Base-by-base conservation (phyloP, 805 yeast species). In the Wickerhamomyces subpelliculosus region DNA sequence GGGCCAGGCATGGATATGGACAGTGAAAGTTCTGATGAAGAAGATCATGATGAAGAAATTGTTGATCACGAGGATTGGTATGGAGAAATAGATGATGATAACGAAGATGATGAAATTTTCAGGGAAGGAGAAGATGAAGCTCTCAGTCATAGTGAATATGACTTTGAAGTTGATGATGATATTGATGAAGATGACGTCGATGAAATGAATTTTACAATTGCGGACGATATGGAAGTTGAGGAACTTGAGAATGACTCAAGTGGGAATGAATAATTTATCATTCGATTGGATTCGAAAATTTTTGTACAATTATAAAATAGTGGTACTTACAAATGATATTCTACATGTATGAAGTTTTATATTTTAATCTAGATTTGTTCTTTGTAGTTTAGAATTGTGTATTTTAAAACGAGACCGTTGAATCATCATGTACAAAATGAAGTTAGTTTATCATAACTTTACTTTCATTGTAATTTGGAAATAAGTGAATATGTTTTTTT, bases 1-100 rank as follows among this genome's bases (percentile, higher is more conserved):
- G n/a, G n/a, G n/a, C n/a, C n/a, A n/a, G n/a, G n/a, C n/a, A n/a
- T n/a, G n/a, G n/a, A n/a, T n/a, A 48, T 47, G 17, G 46, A 48
- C 16, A 50, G 48, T 36, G 51, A 43, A 31, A 53, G 45, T 25
- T 47, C 29, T 7, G 6, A 41, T 30, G 41, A 45, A 12, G 49
- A 37, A 16, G 51, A 48, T 21, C 46, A 37, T 19, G 46, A 33
- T 33, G 35, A 24, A 39, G 22, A 29, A 5, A 14, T 18, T 18
- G 19, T 25, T 5, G 27, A 16, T n/a, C 13, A 10, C 12, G 25
- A 8, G n/a, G n/a, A 10, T 22, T 22, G 24, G 27, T 11, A 7
- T 23, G 27, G 11, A n/a, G 27, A n/a, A 5, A 16, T 13, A 13
- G 27, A 13, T 25, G 38, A 23, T 12, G 33, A 35, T 8, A n/a